phyloP scores from a whole-genome alignment of 768 basidiomycete species.

The Russula earlei region DNA sequence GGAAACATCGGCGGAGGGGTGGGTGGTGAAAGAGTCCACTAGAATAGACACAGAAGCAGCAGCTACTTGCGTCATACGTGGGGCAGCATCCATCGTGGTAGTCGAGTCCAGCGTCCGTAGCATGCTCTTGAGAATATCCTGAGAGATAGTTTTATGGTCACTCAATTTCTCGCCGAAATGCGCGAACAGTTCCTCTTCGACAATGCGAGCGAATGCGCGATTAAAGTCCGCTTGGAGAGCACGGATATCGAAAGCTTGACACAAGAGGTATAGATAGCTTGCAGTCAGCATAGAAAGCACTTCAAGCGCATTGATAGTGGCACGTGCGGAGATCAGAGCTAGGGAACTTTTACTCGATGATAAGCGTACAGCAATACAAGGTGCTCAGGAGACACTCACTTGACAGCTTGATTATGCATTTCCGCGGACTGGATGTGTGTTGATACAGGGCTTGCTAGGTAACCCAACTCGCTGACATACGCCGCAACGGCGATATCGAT shows the following conservation, averaged over 20 bases:
- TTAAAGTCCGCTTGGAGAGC: slow-evolving; percentile 62
- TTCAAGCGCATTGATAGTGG: slow-evolving; percentile 69
- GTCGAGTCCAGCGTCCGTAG: slow-evolving; percentile 50
- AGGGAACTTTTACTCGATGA: slow-evolving; percentile 42
- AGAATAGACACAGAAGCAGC: slow-evolving; percentile 50
- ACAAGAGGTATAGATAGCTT: slow-evolving; percentile 67
- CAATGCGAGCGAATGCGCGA: slow-evolving; percentile 37
- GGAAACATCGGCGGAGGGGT: slow-evolving; percentile 12
- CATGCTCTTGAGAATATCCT: slow-evolving; percentile 36
- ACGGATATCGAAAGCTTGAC: slow-evolving; percentile 82
- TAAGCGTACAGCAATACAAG: not conserved
- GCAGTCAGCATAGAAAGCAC: slow-evolving; percentile 66
- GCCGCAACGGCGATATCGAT: slow-evolving; percentile 78
- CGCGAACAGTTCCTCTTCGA: slow-evolving; percentile 39
- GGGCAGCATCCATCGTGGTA: slow-evolving; percentile 58
- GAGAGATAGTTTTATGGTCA: slow-evolving; percentile 29
- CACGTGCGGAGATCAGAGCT: slow-evolving; percentile 74
- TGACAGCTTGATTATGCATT: slow-evolving; percentile 89
- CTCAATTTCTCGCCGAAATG: slow-evolving; percentile 37
- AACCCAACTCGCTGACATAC: slow-evolving; percentile 74
- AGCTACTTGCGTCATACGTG: slow-evolving; percentile 65
- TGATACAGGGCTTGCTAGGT: slow-evolving; percentile 74
- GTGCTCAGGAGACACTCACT: slow-evolving; percentile 38
- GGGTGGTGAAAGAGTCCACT: slow-evolving; percentile 44
- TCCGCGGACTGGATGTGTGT: slow-evolving; percentile 82